phyloP scores from a whole-genome alignment of 2,329 filamentous ascomycete genomes.

The Epichloe sibirici region DNA sequence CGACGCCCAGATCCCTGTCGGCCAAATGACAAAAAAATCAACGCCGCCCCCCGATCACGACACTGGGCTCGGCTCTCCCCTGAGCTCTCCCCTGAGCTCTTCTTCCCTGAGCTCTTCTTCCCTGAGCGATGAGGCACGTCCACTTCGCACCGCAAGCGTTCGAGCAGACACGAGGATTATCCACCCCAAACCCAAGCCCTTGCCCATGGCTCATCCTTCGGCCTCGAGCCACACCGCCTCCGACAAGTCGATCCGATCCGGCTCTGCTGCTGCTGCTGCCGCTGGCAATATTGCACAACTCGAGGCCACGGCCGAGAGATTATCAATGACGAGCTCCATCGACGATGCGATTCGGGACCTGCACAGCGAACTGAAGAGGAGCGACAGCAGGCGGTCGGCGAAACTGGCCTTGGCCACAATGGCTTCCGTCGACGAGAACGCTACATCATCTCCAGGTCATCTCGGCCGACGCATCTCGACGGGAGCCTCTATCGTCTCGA shows the following conservation, averaged over 20 bases:
- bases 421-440: slow-evolving; percentile 2
- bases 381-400: slow-evolving; percentile 54
- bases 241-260: slow-evolving; percentile 48
- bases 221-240: slow-evolving; percentile 36
- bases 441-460: slow-evolving; percentile 10
- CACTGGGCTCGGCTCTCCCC: slow-evolving; percentile 5
- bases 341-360: slow-evolving; percentile 66
- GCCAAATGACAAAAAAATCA: slow-evolving; percentile 7
- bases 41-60: slow-evolving; percentile 4
- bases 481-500: slow-evolving; percentile 53
- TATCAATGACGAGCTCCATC: slow-evolving; percentile 64
- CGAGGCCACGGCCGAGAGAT: slow-evolving; percentile 61
- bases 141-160: slow-evolving; percentile 24
- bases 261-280: slow-evolving; percentile 37
- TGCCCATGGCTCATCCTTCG: slow-evolving; percentile 35
- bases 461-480: slow-evolving; percentile 34
- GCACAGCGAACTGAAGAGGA: slow-evolving; percentile 57
- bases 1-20: slow-evolving; percentile 2
- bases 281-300: slow-evolving; percentile 58
- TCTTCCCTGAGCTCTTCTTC: not conserved
- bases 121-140: slow-evolving; percentile 9
- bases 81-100: no score
- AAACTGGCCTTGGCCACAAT: slow-evolving; percentile 35
- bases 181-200: slow-evolving; percentile 30
- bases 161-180: slow-evolving; percentile 32